A percentile compares a stretch with the other conserved stretches of the same genome.
These are phyloP conservation scores for Cyclospora cayetanensis DNA, from an alignment of 169 alveolate species.

Conservation along the genomic window DNA sequence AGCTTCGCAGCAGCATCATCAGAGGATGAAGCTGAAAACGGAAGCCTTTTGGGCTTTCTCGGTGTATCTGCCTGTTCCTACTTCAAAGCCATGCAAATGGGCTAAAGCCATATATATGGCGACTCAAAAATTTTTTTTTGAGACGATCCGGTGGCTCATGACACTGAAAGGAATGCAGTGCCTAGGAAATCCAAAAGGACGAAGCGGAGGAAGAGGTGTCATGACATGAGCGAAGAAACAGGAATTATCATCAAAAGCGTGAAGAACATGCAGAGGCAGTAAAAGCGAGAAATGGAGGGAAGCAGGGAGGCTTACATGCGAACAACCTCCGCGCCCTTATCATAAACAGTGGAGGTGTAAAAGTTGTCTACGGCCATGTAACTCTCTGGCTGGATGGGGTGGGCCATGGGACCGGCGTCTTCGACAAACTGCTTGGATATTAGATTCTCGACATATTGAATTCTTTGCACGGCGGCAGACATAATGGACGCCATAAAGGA, in stretches of 20 bases:
- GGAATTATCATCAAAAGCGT: background rate
- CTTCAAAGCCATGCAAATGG: too few species aligned
- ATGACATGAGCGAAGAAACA: background rate
- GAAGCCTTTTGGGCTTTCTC: too few species aligned
- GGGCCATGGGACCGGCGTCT: constrained; percentile 94
- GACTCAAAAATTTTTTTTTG: too few species aligned
- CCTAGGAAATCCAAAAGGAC: too few species aligned
- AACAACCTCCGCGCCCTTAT: constrained; percentile 95
- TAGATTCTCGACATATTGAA: constrained; percentile 86
- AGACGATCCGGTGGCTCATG: too few species aligned
- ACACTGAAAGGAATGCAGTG: too few species aligned
- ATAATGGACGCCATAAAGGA: constrained; percentile 84
- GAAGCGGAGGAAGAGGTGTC: too few species aligned
- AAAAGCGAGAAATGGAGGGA: background rate
- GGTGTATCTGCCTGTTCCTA: too few species aligned
- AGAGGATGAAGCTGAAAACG: too few species aligned
- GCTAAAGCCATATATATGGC: too few species aligned
- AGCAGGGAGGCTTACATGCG: constrained; percentile 82
- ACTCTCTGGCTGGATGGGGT: constrained; percentile 93
- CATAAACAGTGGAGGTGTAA: constrained; percentile 94
- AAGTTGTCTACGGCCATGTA: constrained; percentile 92
- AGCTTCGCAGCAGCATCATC: too few species aligned
- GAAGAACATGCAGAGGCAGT: background rate
- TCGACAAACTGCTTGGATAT: constrained; percentile 88
- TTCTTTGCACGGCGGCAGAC: constrained; percentile 85